Conservation (phyloP, 2,329 filamentous ascomycete genomes). For the Fusarium mundagurra region DNA sequence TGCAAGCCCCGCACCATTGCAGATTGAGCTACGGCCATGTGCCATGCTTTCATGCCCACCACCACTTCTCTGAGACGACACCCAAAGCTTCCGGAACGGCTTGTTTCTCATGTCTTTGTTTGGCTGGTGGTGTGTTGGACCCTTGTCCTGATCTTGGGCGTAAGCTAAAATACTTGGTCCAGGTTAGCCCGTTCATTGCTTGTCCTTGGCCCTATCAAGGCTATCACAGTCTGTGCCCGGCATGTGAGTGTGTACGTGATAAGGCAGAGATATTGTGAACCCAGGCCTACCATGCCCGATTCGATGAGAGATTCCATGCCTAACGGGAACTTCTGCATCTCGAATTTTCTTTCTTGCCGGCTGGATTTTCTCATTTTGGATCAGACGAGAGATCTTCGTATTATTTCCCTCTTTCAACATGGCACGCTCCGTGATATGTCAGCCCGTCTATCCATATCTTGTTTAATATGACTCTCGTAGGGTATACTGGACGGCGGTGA, state of each 20-base stretch:
- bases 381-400: conserved; percentile 6
- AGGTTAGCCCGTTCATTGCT: conserved; percentile 10
- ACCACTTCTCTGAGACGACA: conserved; percentile 14
- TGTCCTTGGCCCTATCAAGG: conserved; percentile 7
- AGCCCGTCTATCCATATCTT: background rate
- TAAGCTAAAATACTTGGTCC: conserved; percentile 3
- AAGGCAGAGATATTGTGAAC: conserved; percentile 29
- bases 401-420: background rate
- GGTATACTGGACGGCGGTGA: conserved; percentile 20
- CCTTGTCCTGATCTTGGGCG: conserved; percentile 9
- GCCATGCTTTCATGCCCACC: conserved; percentile 20
- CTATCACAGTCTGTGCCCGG: conserved; percentile 9
- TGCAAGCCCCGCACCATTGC: conserved; percentile 39
- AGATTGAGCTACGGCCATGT: conserved; percentile 38
- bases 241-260: conserved; percentile 26
- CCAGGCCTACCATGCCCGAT: conserved; percentile 1
- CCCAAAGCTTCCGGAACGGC: conserved; percentile 12
- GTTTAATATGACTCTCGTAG: background rate
- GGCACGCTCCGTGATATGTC: background rate
- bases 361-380: background rate
- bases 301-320: conserved; percentile 1
- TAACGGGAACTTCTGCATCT: background rate
- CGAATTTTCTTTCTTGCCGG: background rate
- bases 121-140: conserved; percentile 29
- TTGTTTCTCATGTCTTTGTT: conserved; percentile 17